These are phyloP conservation scores for Parietichytrium sp. DNA, from an alignment of 108 stramenopile species.

Conservation along the genomic window DNA sequence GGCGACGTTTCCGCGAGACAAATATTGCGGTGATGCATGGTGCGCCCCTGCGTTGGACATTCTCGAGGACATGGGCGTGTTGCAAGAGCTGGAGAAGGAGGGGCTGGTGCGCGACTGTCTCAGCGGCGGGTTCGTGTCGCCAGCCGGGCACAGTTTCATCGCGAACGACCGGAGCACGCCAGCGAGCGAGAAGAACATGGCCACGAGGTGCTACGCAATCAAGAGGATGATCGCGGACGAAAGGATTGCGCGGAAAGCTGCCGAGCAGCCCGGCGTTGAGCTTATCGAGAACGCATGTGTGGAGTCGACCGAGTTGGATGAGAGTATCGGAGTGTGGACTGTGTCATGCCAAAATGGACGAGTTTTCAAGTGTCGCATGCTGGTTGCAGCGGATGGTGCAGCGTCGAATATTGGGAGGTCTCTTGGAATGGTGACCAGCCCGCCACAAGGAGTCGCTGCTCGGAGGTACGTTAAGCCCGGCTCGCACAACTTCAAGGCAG, in stretches of 20 bases:
- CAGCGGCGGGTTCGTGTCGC: constrained; percentile 42
- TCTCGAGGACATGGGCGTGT: constrained; percentile 44
- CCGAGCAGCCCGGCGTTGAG: not conserved
- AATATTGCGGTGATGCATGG: constrained; percentile 47
- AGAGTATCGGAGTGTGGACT: not conserved
- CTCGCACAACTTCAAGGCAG: constrained; percentile 33
- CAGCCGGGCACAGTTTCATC: constrained; percentile 34
- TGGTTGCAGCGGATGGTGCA: constrained; percentile 28
- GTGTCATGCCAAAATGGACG: not conserved
- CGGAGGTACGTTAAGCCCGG: constrained; percentile 11
- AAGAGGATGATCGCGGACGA: constrained; percentile 40
- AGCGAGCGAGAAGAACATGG: constrained; percentile 23
- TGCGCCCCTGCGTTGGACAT: constrained; percentile 43
- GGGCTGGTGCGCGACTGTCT: not conserved
- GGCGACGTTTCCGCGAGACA: not conserved
- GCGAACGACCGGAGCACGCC: constrained; percentile 9
- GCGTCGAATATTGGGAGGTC: constrained; percentile 37
- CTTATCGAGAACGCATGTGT: not conserved
- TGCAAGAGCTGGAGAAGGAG: constrained; percentile 37
- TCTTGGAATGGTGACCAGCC: constrained; percentile 19
- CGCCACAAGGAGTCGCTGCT: constrained; percentile 37
- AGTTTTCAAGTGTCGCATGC: not conserved
- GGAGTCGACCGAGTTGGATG: not conserved
- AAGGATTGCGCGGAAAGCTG: not conserved
- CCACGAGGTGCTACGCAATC: constrained; percentile 40